Percentiles rank a stretch among this genome's conserved stretches.
These are phyloP conservation scores for Penicillium sp. DNA, from an alignment of 2,329 filamentous ascomycete genomes.

Conservation along the genomic window DNA sequence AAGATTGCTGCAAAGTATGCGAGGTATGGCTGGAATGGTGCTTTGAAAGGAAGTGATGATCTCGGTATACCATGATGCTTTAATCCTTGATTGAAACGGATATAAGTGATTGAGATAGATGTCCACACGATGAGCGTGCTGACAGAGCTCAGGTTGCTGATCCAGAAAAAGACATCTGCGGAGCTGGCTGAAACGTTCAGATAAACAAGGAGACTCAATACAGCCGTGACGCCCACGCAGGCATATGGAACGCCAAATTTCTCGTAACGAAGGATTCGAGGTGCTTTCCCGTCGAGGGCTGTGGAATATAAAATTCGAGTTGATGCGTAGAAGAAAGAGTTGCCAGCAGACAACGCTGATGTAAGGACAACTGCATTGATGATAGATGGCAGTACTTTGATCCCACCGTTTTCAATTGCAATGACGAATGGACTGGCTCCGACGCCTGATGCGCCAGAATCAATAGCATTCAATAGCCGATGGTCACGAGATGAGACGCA, in stretches of 20 bases:
- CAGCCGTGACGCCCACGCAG: conserved; percentile 63
- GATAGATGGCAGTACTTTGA: conserved; percentile 62
- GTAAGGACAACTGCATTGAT: conserved; percentile 70
- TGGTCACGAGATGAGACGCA: conserved; percentile 48
- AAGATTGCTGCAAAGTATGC: conserved; percentile 64
- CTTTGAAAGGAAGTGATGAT: conserved; percentile 66
- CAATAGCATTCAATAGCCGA: conserved; percentile 44
- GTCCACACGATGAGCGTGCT: conserved; percentile 38
- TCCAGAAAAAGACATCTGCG: conserved; percentile 59
- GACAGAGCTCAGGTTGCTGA: conserved; percentile 31
- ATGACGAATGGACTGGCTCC: conserved; percentile 60
- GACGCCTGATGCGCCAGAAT: conserved; percentile 33
- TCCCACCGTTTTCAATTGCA: conserved; percentile 64
- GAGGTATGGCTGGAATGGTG: conserved; percentile 66
- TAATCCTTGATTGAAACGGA: conserved; percentile 69
- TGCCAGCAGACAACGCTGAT: conserved; percentile 65
- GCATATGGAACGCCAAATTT: conserved; percentile 67
- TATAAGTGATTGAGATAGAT: conserved; percentile 66
- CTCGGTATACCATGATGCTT: conserved; percentile 66
- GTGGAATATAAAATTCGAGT: conserved; percentile 65
- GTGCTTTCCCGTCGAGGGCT: conserved; percentile 65
- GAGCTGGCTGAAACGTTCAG: conserved; percentile 65
- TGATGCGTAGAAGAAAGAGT: conserved; percentile 64
- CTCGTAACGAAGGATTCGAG: conserved; percentile 43
- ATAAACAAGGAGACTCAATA: conserved; percentile 68